Evolutionary conservation across 306 rosid genomes (phyloP).

Genomic region (Inga leiocalycina): DNA sequence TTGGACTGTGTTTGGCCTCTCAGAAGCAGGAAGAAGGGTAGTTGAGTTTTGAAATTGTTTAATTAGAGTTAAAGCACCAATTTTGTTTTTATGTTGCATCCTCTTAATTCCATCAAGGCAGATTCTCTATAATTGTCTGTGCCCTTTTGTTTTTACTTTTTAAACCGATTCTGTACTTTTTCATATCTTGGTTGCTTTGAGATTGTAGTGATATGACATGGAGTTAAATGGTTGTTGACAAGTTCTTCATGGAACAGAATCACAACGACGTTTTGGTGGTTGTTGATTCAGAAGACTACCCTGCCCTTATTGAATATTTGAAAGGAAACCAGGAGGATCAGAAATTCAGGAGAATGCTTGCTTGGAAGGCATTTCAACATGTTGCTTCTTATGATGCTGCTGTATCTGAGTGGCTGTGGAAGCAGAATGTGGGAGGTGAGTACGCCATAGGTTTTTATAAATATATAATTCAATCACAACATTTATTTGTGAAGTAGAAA

Average conservation of each 20-base stretch:
- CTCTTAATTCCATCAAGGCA: neutral
- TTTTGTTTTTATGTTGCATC: neutral
- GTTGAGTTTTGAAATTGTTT: no score
- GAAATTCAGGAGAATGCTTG: slow-evolving; percentile 78
- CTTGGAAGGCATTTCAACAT: slow-evolving; percentile 95
- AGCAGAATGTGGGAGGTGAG: slow-evolving; percentile 78
- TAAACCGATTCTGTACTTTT: neutral
- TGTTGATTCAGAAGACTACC: slow-evolving; percentile 89
- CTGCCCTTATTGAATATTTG: slow-evolving; percentile 70
- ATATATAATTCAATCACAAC: slow-evolving; percentile 6
- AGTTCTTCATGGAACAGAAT: slow-evolving; percentile 58
- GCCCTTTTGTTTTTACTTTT: neutral
- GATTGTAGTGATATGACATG: neutral
- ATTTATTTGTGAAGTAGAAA: slow-evolving; percentile 11
- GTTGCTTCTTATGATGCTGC: slow-evolving; percentile 93
- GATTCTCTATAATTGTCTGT: neutral
- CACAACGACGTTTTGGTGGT: slow-evolving; percentile 92
- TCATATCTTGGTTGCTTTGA: neutral
- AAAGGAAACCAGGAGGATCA: slow-evolving; percentile 63
- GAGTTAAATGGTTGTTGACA: neutral
- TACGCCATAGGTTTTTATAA: neutral
- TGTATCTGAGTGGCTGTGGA: slow-evolving; percentile 96
- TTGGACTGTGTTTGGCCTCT: neutral
- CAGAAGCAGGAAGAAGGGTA: neutral
- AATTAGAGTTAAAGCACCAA: neutral